Base-by-base conservation (phyloP, 2,329 filamentous ascomycete species). In the Plenodomus biglobosus region DNA sequence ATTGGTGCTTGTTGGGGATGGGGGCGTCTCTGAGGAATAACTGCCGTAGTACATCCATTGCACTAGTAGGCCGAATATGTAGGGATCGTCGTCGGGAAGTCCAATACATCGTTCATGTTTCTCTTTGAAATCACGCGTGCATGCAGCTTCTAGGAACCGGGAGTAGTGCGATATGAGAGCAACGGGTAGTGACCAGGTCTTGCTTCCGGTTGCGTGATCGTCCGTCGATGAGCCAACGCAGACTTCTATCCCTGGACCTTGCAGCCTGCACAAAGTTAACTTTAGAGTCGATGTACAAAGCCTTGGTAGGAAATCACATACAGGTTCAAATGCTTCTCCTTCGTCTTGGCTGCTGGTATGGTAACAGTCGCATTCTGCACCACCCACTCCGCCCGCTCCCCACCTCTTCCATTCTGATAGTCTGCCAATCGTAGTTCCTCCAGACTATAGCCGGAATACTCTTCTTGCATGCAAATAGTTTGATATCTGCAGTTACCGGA, bases 1-100 rank as follows among this genome's bases (percentile, higher is more conserved):
- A 7, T n/a, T 2, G n/a, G 8, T 10, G 11, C 17, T 21, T 19
- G 20, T n/a, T n/a, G 17, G 40, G 8, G 38, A 15, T 37, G 32
- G 20, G 13, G 17, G 8, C n/a, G 18, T 13, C 7, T 19, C 18
- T 16, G 16, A 22, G 17, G 5, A 10, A 34, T 52, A 54, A 1
- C 2, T 19, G 24, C 44, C 42, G 22, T 50, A 41, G 35, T 50
- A 46, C 40, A 57, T 50, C 48, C 48, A 57, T 35, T 50, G 38
- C 2, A 55, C 46, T 18, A 53, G 53, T 3, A 51, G 38, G 2
- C 17, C 34, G 41, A 57, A 57, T 1, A 52, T 46, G 3, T 20
- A 16, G 2, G 51, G 51, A 15, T 50, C 42, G 8, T 43, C 44
- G 2, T 43, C 21, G n/a, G 45, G 30, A 3, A 57, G 38, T 1